phyloP scores from a whole-genome alignment of 2,329 filamentous ascomycete genomes.

The Diaporthe longicolla region DNA sequence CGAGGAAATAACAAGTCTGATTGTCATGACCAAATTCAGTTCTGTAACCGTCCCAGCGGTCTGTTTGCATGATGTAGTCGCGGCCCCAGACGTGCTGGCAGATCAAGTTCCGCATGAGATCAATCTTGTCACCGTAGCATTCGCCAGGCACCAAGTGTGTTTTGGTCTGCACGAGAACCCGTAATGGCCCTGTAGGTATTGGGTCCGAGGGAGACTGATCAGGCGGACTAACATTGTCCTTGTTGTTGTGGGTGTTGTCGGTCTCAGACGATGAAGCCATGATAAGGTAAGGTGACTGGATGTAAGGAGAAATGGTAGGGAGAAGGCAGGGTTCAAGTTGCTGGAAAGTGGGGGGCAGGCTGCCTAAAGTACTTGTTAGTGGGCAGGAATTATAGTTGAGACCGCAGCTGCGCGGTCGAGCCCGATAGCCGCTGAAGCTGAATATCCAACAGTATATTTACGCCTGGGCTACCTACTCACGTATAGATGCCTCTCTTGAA shows the following conservation, averaged over 20 bases:
- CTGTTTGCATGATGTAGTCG: neutral
- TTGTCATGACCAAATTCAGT: neutral
- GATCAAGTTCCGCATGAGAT: neutral
- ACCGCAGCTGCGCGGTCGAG: too few relatives aligned
- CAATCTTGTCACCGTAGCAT: neutral
- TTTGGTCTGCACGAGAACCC: neutral
- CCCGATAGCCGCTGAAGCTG: too few relatives aligned
- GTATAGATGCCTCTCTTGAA: too few relatives aligned
- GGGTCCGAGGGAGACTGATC: neutral
- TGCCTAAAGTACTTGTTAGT: too few relatives aligned
- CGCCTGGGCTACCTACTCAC: too few relatives aligned
- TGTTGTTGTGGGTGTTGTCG: neutral
- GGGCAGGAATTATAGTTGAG: too few relatives aligned
- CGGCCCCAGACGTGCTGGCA: slow-evolving; percentile 4
- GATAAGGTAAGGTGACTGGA: neutral
- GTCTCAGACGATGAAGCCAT: neutral
- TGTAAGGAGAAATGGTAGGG: neutral
- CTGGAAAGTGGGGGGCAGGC: neutral
- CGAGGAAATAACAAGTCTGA: neutral
- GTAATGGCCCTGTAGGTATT: neutral
- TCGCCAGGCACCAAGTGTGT: neutral
- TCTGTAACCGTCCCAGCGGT: neutral
- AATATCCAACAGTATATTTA: too few relatives aligned
- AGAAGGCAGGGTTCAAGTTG: neutral
- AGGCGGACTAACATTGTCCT: neutral